phyloP scores from a whole-genome alignment of 129 eudicot genomes.

The Centella asiatica region DNA sequence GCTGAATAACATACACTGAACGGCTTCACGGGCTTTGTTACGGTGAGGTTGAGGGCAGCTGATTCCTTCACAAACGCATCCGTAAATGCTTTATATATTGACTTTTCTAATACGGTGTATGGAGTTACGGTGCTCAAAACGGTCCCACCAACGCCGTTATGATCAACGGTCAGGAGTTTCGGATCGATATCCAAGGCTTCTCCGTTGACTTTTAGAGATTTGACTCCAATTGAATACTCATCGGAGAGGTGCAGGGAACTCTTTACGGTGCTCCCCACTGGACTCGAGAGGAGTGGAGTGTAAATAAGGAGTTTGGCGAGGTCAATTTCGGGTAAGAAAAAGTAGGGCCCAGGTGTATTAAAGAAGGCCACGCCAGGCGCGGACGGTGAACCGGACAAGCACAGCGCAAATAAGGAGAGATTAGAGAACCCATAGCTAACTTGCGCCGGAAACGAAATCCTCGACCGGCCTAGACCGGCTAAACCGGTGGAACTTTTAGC shows the following conservation, averaged over 20 bases:
- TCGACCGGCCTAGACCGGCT: conserved; percentile 42
- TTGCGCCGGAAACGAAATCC: conserved; percentile 37
- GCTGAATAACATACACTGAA: conserved; percentile 39
- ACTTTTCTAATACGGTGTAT: conserved; percentile 31
- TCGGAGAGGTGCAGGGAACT: conserved; percentile 7
- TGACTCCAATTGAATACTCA: conserved; percentile 40
- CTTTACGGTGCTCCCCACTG: background rate
- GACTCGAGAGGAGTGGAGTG: conserved; percentile 38
- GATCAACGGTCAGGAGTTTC: conserved; percentile 14
- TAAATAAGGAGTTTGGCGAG: conserved; percentile 39
- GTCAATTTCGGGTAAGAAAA: conserved; percentile 44
- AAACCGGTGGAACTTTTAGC: conserved; percentile 25
- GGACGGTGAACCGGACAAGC: conserved; percentile 59
- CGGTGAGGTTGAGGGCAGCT: conserved; percentile 29
- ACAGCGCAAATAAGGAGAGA: conserved; percentile 32
- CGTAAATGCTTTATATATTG: conserved; percentile 22
- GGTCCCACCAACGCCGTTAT: conserved; percentile 31
- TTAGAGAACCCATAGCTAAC: conserved; percentile 18
- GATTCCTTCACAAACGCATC: conserved; percentile 43
- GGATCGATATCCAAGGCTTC: conserved; percentile 14
- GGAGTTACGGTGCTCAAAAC: conserved; percentile 41
- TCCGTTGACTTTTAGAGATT: conserved; percentile 39
- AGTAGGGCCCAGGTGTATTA: conserved; percentile 34
- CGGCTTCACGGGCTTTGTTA: conserved; percentile 33
- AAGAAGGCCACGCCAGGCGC: conserved; percentile 68